Evolutionary conservation across 495 filamentous ascomycete species (phyloP).

Genomic region (Aspergillus incahuasiensis): DNA sequence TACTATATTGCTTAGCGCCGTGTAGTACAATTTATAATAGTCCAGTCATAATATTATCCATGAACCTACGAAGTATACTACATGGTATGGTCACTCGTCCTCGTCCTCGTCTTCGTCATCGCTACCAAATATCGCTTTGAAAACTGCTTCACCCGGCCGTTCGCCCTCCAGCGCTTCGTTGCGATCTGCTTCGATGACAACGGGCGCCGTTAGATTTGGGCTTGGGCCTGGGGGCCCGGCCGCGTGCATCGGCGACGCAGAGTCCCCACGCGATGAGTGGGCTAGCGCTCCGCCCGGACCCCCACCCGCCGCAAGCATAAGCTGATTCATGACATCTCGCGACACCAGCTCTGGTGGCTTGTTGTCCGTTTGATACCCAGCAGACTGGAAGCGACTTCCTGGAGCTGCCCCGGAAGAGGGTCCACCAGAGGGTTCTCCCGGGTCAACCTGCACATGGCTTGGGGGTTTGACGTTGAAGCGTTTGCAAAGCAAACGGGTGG

Average conservation of each 20-base stretch:
- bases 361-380: slow-evolving; percentile 30
- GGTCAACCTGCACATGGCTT: slow-evolving; percentile 61
- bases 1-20: neutral
- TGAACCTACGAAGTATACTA: too few species aligned
- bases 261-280: slow-evolving; percentile 2
- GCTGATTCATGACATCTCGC: slow-evolving; percentile 37
- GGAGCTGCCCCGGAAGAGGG: slow-evolving; percentile 19
- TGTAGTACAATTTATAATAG: neutral
- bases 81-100: slow-evolving; percentile 14
- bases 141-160: slow-evolving; percentile 82
- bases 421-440: slow-evolving; percentile 29
- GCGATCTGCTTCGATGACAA: slow-evolving; percentile 63
- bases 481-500: slow-evolving; percentile 83
- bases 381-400: slow-evolving; percentile 34
- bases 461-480: slow-evolving; percentile 82
- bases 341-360: slow-evolving; percentile 36
- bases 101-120: slow-evolving; percentile 73
- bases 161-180: slow-evolving; percentile 85
- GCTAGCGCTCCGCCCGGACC: slow-evolving; percentile 10
- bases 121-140: slow-evolving; percentile 91
- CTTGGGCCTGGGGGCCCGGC: neutral
- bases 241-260: slow-evolving; percentile 12
- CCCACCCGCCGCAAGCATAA: slow-evolving; percentile 27
- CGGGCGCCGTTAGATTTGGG: slow-evolving; percentile 16
- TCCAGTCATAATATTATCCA: neutral